Evolutionary conservation across 2,329 filamentous ascomycete genomes (phyloP).

Genomic region (Tricladium varicosporioides): DNA sequence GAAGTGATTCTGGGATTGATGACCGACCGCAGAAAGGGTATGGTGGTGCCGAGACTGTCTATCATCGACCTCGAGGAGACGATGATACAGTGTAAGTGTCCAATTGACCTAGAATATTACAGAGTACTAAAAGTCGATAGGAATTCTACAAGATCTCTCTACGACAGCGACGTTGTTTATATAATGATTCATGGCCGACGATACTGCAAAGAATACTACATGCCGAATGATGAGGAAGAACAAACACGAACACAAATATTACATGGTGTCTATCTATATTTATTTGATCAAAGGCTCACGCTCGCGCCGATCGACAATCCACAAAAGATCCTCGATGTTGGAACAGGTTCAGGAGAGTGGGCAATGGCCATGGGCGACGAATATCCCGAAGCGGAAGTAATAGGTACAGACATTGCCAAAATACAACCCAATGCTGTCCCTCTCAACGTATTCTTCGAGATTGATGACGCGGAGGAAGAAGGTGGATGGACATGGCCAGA

Average conservation of each 20-base stretch:
- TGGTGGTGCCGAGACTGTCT: conserved; percentile 16
- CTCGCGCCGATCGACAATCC: conserved; percentile 39
- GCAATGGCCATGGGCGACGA: conserved; percentile 57
- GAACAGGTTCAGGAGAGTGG: conserved; percentile 64
- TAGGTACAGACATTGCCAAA: conserved; percentile 58
- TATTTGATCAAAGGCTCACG: conserved; percentile 30
- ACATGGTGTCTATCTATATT: conserved; percentile 27
- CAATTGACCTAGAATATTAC: neutral
- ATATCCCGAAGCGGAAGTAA: conserved; percentile 47
- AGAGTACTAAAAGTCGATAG: conserved; percentile 12
- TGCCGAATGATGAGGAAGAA: conserved; percentile 34
- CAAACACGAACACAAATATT: conserved; percentile 30
- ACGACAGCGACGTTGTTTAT: conserved; percentile 30
- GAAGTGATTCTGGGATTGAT: neutral
- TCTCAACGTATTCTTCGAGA: conserved; percentile 61
- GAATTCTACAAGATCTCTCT: conserved; percentile 33
- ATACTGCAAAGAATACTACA: conserved; percentile 46
- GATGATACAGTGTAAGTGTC: conserved; percentile 24
- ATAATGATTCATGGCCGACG: conserved; percentile 49
- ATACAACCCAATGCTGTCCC: conserved; percentile 59
- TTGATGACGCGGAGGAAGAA: conserved; percentile 54
- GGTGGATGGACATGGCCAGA: conserved; percentile 48
- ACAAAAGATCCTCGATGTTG: conserved; percentile 41
- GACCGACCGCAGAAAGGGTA: no score
- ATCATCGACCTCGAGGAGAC: conserved; percentile 19